Conservation (phyloP, 495 filamentous ascomycete species). For the Talaromyces nanjingensis region DNA sequence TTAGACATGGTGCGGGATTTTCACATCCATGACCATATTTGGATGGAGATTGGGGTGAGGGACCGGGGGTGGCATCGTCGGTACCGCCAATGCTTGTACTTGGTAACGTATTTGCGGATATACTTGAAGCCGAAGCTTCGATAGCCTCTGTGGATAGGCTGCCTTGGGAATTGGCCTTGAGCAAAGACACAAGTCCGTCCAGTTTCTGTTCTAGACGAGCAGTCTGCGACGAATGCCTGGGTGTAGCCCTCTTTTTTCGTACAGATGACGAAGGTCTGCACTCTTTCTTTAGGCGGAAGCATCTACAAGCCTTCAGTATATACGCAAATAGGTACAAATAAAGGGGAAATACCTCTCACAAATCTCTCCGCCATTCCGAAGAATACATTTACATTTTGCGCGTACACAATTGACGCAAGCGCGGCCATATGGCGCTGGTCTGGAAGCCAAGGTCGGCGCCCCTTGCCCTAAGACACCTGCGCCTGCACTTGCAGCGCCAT, state of each 20-base stretch:
- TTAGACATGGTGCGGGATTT: neutral
- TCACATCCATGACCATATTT: neutral
- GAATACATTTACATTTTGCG: slow-evolving; percentile 46
- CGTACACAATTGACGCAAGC: slow-evolving; percentile 45
- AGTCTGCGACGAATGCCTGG: slow-evolving; percentile 10
- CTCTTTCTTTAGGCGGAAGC: slow-evolving; percentile 30
- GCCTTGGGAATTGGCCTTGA: slow-evolving; percentile 19
- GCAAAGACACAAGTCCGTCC: slow-evolving; percentile 34
- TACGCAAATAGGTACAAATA: neutral
- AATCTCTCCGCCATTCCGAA: slow-evolving; percentile 19
- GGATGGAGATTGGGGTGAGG: neutral
- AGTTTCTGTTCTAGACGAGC: slow-evolving; percentile 37
- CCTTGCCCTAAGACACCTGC: neutral
- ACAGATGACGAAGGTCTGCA: slow-evolving; percentile 22
- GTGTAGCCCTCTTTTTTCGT: slow-evolving; percentile 16
- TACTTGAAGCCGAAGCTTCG: neutral
- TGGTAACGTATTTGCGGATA: neutral
- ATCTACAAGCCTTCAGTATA: slow-evolving; percentile 21
- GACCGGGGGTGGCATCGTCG: neutral
- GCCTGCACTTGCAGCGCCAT: neutral
- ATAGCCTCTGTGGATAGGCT: neutral
- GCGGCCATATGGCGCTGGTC: slow-evolving; percentile 35
- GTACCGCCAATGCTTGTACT: neutral
- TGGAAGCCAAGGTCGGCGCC: neutral
- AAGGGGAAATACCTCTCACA: slow-evolving; percentile 32